Percentiles rank a stretch among this genome's conserved stretches.
Conservation (phyloP, 1,284 basidiomycete species). For the Ceratobasidium sp. region DNA sequence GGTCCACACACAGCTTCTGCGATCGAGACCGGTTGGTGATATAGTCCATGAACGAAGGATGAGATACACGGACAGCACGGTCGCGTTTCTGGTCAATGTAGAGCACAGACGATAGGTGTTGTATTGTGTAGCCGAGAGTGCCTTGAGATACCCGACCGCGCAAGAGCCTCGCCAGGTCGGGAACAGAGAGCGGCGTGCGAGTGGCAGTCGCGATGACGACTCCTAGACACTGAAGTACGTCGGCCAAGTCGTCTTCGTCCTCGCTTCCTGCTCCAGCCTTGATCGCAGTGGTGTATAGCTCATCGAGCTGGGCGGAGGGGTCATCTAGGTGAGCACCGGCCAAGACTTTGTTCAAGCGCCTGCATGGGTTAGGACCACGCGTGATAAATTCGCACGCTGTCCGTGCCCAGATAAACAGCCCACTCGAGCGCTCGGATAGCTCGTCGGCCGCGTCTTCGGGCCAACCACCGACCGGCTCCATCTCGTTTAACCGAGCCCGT, state of each 20-base stretch:
- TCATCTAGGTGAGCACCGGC: not conserved
- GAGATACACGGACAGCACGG: slow-evolving; percentile 36
- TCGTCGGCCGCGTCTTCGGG: not conserved
- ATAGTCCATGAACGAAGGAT: too few relatives aligned
- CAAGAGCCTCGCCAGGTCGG: slow-evolving; percentile 16
- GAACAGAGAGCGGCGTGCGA: slow-evolving; percentile 19
- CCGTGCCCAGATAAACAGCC: slow-evolving; percentile 43
- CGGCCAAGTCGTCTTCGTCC: too few relatives aligned
- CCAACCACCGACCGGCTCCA: not conserved
- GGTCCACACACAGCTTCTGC: slow-evolving; percentile 6
- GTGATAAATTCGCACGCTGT: too few relatives aligned
- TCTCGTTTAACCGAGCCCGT: not conserved
- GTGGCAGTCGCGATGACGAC: slow-evolving; percentile 21
- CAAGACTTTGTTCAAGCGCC: not conserved
- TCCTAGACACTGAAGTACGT: too few relatives aligned
- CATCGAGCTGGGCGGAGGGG: not conserved
- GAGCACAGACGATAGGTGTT: slow-evolving; percentile 37
- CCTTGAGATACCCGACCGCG: not conserved
- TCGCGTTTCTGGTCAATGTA: not conserved
- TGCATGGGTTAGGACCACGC: not conserved
- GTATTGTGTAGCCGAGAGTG: not conserved
- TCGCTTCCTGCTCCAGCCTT: too few relatives aligned
- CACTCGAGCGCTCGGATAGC: slow-evolving; percentile 9
- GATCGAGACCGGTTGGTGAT: slow-evolving; percentile 27
- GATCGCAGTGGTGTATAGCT: too few relatives aligned